Percentiles rank a stretch among this genome's conserved stretches.
Conservation (phyloP, 495 filamentous ascomycete species). For the Aspergillus cavernicola region DNA sequence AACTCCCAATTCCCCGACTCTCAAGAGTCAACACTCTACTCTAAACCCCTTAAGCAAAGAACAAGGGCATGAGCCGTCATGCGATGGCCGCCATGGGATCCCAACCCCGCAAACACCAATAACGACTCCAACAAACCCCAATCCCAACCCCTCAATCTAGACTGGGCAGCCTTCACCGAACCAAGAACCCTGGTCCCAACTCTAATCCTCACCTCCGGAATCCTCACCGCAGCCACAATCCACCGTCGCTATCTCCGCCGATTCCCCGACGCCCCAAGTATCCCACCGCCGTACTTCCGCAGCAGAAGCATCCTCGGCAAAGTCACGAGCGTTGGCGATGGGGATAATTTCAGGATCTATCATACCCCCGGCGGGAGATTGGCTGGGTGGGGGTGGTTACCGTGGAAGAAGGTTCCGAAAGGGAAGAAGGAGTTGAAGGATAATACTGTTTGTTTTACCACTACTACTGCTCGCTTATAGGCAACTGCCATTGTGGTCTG, state of each 20-base stretch:
- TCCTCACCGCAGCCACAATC: conserved; percentile 64
- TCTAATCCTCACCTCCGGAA: conserved; percentile 55
- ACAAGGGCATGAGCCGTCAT: conserved; percentile 39
- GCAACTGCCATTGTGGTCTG: neutral
- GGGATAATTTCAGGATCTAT: conserved; percentile 88
- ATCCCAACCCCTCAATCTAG: conserved; percentile 23
- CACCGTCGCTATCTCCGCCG: conserved; percentile 67
- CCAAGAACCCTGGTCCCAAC: conserved; percentile 61
- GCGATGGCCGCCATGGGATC: conserved; percentile 53
- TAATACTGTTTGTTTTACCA: conserved; percentile 60
- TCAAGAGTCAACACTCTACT: too few species aligned
- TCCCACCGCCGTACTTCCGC: conserved; percentile 64
- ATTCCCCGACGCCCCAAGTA: conserved; percentile 67
- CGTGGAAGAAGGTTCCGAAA: conserved; percentile 66
- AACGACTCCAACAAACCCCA: conserved; percentile 32
- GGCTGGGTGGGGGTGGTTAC: conserved; percentile 88
- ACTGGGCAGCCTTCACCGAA: conserved; percentile 67
- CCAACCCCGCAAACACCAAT: conserved; percentile 28
- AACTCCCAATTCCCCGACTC: too few species aligned
- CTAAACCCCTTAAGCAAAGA: neutral
- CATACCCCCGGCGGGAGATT: conserved; percentile 88
- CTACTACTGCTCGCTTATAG: neutral
- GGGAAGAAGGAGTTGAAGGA: conserved; percentile 64
- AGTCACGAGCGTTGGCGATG: conserved; percentile 94
- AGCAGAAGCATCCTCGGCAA: conserved; percentile 71